Percentiles rank a stretch among this genome's conserved stretches.
These are phyloP conservation scores for Globisporangium cylindrosporum DNA, from an alignment of 352 stramenopile species.

Conservation along the genomic window DNA sequence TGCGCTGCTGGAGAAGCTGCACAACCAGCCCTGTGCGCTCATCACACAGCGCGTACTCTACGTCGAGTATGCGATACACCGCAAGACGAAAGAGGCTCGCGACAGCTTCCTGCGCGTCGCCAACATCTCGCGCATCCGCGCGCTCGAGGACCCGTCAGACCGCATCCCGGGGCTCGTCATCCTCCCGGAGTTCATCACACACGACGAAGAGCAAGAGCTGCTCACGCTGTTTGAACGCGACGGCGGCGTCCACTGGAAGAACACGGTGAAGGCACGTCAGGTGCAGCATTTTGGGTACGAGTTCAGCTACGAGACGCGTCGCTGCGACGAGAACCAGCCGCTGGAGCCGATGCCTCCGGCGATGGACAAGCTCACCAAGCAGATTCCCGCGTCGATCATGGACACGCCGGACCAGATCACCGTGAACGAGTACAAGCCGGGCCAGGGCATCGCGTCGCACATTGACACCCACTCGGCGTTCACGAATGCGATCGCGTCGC, in stretches of 20 bases:
- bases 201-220: conserved; percentile 48
- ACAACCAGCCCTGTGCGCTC: conserved; percentile 57
- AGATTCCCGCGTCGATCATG: conserved; percentile 59
- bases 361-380: conserved; percentile 41
- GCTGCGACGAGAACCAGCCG: conserved; percentile 49
- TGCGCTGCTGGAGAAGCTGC: conserved; percentile 40
- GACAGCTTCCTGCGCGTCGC: conserved; percentile 57
- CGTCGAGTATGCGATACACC: conserved; percentile 63
- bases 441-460: conserved; percentile 86
- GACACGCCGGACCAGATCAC: conserved; percentile 77
- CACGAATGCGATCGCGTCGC: conserved; percentile 71
- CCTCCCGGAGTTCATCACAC: conserved; percentile 61
- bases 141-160: conserved; percentile 32
- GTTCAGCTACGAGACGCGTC: conserved; percentile 85
- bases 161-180: conserved; percentile 67
- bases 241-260: conserved; percentile 50
- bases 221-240: conserved; percentile 61
- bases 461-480: conserved; percentile 90
- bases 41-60: conserved; percentile 62
- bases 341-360: conserved; percentile 48
- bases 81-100: conserved; percentile 66
- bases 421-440: conserved; percentile 88
- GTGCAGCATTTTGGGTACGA: conserved; percentile 88
- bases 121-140: conserved; percentile 45
- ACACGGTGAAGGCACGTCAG: conserved; percentile 75